A percentile compares a stretch with the other conserved stretches of the same genome.
These are phyloP conservation scores for Monosporascus sp. DNA, from an alignment of 2,329 filamentous ascomycete species.

Conservation along the genomic window DNA sequence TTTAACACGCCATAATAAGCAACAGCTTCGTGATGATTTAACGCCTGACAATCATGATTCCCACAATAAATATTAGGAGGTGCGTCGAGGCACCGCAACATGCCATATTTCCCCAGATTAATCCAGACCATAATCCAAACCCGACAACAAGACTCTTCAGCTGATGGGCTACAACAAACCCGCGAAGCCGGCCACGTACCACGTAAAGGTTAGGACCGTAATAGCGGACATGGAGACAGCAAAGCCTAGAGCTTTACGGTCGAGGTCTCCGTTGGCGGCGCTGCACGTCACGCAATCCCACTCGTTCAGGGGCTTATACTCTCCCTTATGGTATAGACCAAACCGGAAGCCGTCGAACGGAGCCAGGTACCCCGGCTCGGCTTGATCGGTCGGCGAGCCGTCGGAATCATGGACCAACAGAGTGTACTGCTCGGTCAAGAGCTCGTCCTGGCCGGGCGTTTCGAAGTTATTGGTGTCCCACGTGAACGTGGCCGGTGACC, in stretches of 20 bases:
- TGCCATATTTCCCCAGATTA: conserved; percentile 13
- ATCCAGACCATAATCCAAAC: not conserved
- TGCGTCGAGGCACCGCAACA: conserved; percentile 10
- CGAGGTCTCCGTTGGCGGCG: conserved; percentile 41
- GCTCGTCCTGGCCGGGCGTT: conserved; percentile 37
- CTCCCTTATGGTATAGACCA: conserved; percentile 49
- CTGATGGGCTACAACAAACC: conserved; percentile 22
- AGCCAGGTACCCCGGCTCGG: conserved; percentile 51
- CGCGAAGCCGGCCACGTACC: conserved; percentile 53
- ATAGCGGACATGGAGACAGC: conserved; percentile 49
- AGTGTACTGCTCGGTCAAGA: conserved; percentile 53
- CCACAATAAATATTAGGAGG: not conserved
- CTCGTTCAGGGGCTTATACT: conserved; percentile 45
- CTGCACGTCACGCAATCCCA: conserved; percentile 57
- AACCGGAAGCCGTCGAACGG: conserved; percentile 46
- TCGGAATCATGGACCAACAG: conserved; percentile 58
- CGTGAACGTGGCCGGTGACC: conserved; percentile 43
- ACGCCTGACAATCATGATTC: not conserved
- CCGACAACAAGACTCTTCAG: not conserved
- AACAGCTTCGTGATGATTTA: not conserved
- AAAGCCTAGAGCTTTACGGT: conserved; percentile 44
- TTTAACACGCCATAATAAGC: not conserved
- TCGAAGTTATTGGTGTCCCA: conserved; percentile 55
- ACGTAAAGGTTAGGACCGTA: conserved; percentile 57
- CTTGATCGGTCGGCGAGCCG: conserved; percentile 40